Conservation (phyloP, 352 stramenopile species). For the Globisporangium yorkense region DNA sequence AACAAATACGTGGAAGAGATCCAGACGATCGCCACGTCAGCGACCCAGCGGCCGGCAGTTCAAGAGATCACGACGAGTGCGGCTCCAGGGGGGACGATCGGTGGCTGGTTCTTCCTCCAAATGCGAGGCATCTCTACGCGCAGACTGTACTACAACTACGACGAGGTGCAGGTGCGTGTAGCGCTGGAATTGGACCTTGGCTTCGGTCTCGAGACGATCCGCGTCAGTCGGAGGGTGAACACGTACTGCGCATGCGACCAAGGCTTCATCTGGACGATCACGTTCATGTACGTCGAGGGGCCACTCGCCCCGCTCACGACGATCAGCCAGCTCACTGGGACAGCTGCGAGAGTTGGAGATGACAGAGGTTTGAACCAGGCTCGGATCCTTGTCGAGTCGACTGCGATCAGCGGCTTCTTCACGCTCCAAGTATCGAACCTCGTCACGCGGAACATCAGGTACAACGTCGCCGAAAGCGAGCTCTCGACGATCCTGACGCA, state of each 20-base stretch:
- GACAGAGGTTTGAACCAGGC: constrained; percentile 32
- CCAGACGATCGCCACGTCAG: constrained; percentile 52
- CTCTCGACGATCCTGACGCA: constrained; percentile 52
- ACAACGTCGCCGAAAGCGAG: constrained; percentile 48
- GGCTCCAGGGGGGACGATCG: constrained; percentile 53
- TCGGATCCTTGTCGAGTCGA: constrained; percentile 53
- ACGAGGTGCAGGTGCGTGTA: constrained; percentile 55
- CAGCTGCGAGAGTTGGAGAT: constrained; percentile 48
- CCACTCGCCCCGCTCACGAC: constrained; percentile 40
- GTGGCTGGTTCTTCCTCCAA: constrained; percentile 69
- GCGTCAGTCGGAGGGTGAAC: constrained; percentile 50
- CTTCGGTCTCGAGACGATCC: constrained; percentile 50
- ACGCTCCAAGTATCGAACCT: constrained; percentile 48
- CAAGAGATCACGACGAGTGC: constrained; percentile 70
- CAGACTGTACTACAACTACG: constrained; percentile 60
- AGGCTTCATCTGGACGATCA: constrained; percentile 73
- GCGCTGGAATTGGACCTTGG: constrained; percentile 75
- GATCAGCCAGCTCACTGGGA: constrained; percentile 45
- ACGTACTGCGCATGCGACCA: constrained; percentile 67
- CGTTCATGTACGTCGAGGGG: constrained; percentile 65
- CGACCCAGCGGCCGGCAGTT: constrained; percentile 47
- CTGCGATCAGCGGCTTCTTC: constrained; percentile 54
- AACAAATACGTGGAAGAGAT: constrained; percentile 62
- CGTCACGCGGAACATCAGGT: constrained; percentile 66
- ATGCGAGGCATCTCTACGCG: constrained; percentile 47